phyloP scores from a whole-genome alignment of 805 yeast species.

The Zygoascus tannicola region DNA sequence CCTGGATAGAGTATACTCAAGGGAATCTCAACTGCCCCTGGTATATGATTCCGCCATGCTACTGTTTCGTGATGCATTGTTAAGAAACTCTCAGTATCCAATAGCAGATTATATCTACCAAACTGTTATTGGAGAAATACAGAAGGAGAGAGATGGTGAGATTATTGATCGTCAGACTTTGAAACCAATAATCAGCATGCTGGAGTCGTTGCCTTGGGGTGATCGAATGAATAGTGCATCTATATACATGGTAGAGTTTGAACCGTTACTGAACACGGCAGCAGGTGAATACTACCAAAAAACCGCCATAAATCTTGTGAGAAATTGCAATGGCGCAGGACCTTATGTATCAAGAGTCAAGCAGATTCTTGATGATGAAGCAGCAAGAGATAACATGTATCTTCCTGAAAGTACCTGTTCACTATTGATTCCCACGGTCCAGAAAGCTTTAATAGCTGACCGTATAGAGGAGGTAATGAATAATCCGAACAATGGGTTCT shows the following conservation, averaged over 20 bases:
- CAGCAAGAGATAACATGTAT: constrained; percentile 43
- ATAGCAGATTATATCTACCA: constrained; percentile 44
- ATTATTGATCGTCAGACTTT: constrained; percentile 50
- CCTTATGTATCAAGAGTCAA: constrained; percentile 44
- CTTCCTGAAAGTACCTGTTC: constrained; percentile 46
- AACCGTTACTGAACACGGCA: constrained; percentile 48
- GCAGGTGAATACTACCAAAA: constrained; percentile 48
- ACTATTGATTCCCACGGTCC: constrained; percentile 46
- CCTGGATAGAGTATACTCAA: constrained; percentile 75
- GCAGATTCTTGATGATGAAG: constrained; percentile 54
- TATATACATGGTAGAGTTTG: constrained; percentile 56
- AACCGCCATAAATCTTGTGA: constrained; percentile 38
- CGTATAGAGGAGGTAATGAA: constrained; percentile 48
- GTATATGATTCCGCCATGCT: constrained; percentile 67
- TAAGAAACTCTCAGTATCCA: constrained; percentile 40
- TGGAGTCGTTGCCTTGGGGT: constrained; percentile 44
- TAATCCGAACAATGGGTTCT: constrained; percentile 47
- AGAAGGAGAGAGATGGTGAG: constrained; percentile 46
- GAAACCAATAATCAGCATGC: constrained; percentile 56
- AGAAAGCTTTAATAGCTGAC: constrained; percentile 47
- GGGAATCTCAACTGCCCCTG: constrained; percentile 50
- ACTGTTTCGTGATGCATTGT: constrained; percentile 51
- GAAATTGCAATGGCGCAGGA: constrained; percentile 38
- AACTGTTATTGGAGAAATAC: constrained; percentile 46
- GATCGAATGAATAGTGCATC: constrained; percentile 34